Evolutionary conservation across 2,329 filamentous ascomycete species (phyloP).

Genomic region (Gaeumannomyces sp.): DNA sequence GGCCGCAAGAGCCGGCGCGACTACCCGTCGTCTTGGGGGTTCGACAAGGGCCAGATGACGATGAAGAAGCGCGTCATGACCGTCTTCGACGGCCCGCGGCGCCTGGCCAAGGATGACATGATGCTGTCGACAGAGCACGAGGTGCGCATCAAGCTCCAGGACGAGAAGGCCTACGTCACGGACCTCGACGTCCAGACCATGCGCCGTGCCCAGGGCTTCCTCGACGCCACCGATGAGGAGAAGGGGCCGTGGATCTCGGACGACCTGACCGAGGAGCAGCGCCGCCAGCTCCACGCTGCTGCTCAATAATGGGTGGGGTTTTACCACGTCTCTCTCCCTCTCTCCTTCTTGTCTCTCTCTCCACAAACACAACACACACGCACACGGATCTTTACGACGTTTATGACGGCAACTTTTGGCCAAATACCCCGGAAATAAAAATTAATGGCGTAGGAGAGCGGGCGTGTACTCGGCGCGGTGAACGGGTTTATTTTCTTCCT

Average conservation of each 20-base stretch:
- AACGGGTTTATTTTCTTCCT: not conserved
- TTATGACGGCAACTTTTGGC: conserved; percentile 1
- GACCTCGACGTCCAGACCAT: conserved; percentile 90
- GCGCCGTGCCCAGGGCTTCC: conserved; percentile 79
- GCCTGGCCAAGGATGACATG: conserved; percentile 97
- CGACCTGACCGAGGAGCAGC: conserved; percentile 57
- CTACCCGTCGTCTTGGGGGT: conserved; percentile 92
- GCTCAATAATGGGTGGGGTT: not conserved
- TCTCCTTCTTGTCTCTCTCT: not conserved
- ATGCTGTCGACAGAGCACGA: conserved; percentile 95
- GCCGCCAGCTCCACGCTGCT: conserved; percentile 11
- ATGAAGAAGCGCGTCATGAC: conserved; percentile 97
- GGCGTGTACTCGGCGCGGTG: not conserved
- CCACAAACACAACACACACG: not conserved
- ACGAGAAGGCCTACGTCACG: conserved; percentile 76
- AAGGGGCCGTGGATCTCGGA: conserved; percentile 79
- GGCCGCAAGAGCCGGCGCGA: conserved; percentile 86
- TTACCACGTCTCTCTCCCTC: not conserved
- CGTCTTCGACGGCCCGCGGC: conserved; percentile 80
- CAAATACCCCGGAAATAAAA: not conserved
- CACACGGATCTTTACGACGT: not conserved
- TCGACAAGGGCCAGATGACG: conserved; percentile 86
- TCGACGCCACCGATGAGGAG: conserved; percentile 74
- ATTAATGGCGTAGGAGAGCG: conserved; percentile 7
- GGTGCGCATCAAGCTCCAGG: conserved; percentile 74